Conservation (phyloP, 1,284 basidiomycete genomes). For the Hymenochaete sp. region DNA sequence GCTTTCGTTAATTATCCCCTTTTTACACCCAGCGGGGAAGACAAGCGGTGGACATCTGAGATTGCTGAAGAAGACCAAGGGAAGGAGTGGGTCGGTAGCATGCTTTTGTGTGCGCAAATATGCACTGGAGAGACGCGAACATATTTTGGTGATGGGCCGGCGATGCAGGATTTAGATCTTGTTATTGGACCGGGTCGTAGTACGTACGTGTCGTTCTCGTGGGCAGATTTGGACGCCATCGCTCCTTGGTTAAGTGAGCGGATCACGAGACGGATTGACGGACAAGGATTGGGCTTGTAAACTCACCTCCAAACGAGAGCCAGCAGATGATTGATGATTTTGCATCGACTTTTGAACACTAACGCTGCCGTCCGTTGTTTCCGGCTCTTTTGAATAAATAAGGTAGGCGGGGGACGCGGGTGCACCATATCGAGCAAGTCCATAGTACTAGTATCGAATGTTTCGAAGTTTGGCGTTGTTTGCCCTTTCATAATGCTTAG, state of each 20-base stretch:
- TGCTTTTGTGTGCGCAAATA: slow-evolving; percentile 65
- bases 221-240: slow-evolving; percentile 57
- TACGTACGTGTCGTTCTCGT: slow-evolving; percentile 61
- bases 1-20: slow-evolving; percentile 59
- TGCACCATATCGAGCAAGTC: not conserved
- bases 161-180: slow-evolving; percentile 42
- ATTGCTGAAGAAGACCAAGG: slow-evolving; percentile 50
- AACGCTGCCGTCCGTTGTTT: not conserved
- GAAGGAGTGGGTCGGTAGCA: slow-evolving; percentile 61
- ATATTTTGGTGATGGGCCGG: slow-evolving; percentile 27
- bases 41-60: slow-evolving; percentile 52
- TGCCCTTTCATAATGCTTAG: not conserved
- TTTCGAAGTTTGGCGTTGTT: not conserved
- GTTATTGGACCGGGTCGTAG: slow-evolving; percentile 39
- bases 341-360: not conserved
- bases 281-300: slow-evolving; percentile 49
- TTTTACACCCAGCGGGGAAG: slow-evolving; percentile 57
- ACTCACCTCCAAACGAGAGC: no score
- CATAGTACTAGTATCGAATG: slow-evolving; percentile 5
- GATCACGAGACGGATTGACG: slow-evolving; percentile 54
- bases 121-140: slow-evolving; percentile 37
- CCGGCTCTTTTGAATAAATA: not conserved
- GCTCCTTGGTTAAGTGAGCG: slow-evolving; percentile 68
- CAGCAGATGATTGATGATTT: not conserved
- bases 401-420: not conserved